Evolutionary conservation across 768 basidiomycete genomes (phyloP), one percentile per base, ranked within the genome.

Genomic region (Boletus vermiculosoides): DNA sequence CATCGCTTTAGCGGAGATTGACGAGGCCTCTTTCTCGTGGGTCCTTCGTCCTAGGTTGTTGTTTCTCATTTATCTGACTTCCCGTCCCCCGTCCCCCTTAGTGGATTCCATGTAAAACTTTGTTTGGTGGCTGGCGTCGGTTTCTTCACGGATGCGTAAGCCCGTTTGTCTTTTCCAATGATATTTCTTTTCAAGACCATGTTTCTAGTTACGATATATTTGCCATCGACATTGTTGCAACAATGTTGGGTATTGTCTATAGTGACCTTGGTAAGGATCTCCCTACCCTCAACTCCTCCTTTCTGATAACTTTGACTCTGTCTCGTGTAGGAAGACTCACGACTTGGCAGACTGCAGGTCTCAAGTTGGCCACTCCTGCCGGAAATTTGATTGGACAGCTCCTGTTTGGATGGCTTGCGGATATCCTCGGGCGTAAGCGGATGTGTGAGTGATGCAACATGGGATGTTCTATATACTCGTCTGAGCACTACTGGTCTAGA

Each of bases 121-220:
- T 82, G 80, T 66, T 59, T 82, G 54, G 80, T 80, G 2, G 70
- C 89, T 5, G 90, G 92, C 66, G 87, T 87, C 8, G 92, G 92
- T 31, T 94, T 94, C 81, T 94, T 92, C 79, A 91, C 92, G 37
- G 91, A 90, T 75, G 83, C 85, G 81, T 84, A 65, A 63, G 80
- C 74, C 2, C 18, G 46, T 15, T 37, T 50, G 10, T 25, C 20
- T 12, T 22, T 10, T 12, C 37, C 15, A 22, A n/a, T 16, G 18
- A 4, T 20, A 20, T 9, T 28, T 11, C 12, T 13, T 45, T 22
- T 9, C 16, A 15, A 0, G 3, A 41, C 28, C 30, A 52, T 33
- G 22, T 22, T 31, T 25, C 45, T 51, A 67, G 66, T 13, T 90
- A 90, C 63, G 90, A 92, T 62, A 85, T 94, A 57, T 95, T 94